Base-by-base conservation (phyloP, 1,139 yeast species). In the Saccharomyces hybrid region DNA sequence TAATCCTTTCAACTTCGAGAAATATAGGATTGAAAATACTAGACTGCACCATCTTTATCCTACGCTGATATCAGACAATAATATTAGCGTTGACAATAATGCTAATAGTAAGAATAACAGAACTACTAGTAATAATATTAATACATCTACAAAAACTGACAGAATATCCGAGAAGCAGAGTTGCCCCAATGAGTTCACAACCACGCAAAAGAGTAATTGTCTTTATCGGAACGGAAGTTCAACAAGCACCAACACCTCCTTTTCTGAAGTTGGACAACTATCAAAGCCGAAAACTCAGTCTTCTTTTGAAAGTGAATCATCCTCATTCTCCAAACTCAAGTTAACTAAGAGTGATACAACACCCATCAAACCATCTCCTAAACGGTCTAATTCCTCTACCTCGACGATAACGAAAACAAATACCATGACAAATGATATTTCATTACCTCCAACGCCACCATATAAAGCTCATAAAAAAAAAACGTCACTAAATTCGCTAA, bases 401-500 rank as follows among this genome's bases (percentile, higher is more conserved):
- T 50, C 49, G 11, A 48, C 31, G 48, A 42, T 46, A 38, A 38
- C 44, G 19, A 38, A 38, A 19, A 25, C 44, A 16, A 38, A 31
- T 32, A 48, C 49, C 3, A 2, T 19, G 27, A n/a, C 46, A 2
- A 7, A 23, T 8, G 57, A 55, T 5, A 34, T 51, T 38, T 42
- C 58, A 8, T 48, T 46, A 28, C 57, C 57, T 19, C 60, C 58
- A 23, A 47, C 54, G 11, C 56, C 58, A 11, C 46, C 55, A 23
- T 52, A 54, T 31, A 62, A 62, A 48, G 50, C 61, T 9, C 70
- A 67, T 49, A 65, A 59, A 48, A 69, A 66, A 67, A 52, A 54
- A 19, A 19, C 66, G 0, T 66, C 72, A 3, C 64, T 69, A 29
- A 55, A 57, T 23, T 66, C 69, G 2, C 52, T 69, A 28, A 69